These are phyloP conservation scores for Galium porrigens DNA, from an alignment of 305 asterid genomes.

Conservation along the genomic window DNA sequence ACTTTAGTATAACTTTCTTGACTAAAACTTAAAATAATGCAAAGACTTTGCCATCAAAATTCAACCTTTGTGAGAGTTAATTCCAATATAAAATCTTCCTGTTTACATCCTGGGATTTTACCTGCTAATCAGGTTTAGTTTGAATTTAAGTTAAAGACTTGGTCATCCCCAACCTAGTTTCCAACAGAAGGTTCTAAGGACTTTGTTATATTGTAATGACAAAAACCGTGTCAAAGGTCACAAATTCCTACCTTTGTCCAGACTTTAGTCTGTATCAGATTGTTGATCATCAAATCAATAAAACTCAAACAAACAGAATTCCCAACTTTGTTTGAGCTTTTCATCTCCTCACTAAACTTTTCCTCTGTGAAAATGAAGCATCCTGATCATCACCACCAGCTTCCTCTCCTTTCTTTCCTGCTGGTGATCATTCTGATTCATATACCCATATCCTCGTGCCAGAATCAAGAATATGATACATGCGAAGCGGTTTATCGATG, in stretches of 20 bases:
- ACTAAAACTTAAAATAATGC: not conserved
- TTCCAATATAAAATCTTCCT: not conserved
- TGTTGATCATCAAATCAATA: not conserved
- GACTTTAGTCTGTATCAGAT: not conserved
- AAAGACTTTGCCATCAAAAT: not conserved
- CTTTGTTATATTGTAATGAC: conserved; percentile 5
- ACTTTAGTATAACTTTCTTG: not conserved
- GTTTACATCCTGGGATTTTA: not conserved
- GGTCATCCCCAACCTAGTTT: conserved; percentile 10
- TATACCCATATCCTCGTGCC: conserved; percentile 18
- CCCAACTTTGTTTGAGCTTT: not conserved
- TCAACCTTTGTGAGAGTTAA: not conserved
- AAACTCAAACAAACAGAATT: not conserved
- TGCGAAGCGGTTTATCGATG: conserved; percentile 31
- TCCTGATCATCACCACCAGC: not conserved
- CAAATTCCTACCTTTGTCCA: conserved; percentile 5
- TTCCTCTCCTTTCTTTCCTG: conserved; percentile 3
- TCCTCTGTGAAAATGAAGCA: conserved; percentile 16
- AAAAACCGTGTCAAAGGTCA: conserved; percentile 12
- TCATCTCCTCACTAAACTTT: not conserved
- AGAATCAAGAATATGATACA: conserved; percentile 15
- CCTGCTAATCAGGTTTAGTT: not conserved
- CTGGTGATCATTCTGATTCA: conserved; percentile 7
- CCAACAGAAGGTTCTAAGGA: conserved; percentile 34
- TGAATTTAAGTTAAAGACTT: conserved; percentile 12